A percentile compares a stretch with the other conserved stretches of the same genome.
Conservation (phyloP, 768 basidiomycete species). For the Xanthoconium stramineum region DNA sequence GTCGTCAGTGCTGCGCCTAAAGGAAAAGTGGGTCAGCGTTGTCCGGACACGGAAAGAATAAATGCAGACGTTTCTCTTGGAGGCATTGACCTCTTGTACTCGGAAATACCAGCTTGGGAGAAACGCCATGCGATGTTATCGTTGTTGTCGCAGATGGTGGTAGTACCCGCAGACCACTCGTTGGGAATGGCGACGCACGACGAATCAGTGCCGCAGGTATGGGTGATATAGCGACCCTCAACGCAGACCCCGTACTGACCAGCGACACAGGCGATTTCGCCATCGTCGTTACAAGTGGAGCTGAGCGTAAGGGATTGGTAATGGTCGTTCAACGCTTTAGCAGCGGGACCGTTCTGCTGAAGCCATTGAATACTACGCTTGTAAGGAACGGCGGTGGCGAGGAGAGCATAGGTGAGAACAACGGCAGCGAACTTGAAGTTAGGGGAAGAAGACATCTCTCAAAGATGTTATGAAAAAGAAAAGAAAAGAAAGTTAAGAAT, state of each 20-base stretch:
- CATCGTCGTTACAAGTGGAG: slow-evolving; percentile 17
- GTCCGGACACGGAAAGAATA: background rate
- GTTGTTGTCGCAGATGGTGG: slow-evolving; percentile 15
- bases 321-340: slow-evolving; percentile 22
- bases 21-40: background rate
- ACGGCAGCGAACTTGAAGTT: slow-evolving; percentile 14
- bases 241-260: slow-evolving; percentile 1
- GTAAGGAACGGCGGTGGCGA: slow-evolving; percentile 18
- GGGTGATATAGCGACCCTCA: slow-evolving; percentile 10
- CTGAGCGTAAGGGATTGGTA: slow-evolving; percentile 12
- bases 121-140: slow-evolving; percentile 11
- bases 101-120: slow-evolving; percentile 12
- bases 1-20: slow-evolving; percentile 13
- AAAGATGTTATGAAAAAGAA: slow-evolving; percentile 9
- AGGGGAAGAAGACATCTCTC: slow-evolving; percentile 17
- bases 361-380: slow-evolving; percentile 19
- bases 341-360: slow-evolving; percentile 26
- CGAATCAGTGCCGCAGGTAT: slow-evolving; percentile 13
- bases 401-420: slow-evolving; percentile 13
- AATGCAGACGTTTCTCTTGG: background rate
- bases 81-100: slow-evolving; percentile 8
- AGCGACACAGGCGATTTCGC: slow-evolving; percentile 15
- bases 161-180: slow-evolving; percentile 20
- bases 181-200: slow-evolving; percentile 25
- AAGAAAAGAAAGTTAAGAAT: background rate